These are phyloP conservation scores for Stylosanthes scabra DNA, from an alignment of 331 rosid genomes.

Conservation along the genomic window DNA sequence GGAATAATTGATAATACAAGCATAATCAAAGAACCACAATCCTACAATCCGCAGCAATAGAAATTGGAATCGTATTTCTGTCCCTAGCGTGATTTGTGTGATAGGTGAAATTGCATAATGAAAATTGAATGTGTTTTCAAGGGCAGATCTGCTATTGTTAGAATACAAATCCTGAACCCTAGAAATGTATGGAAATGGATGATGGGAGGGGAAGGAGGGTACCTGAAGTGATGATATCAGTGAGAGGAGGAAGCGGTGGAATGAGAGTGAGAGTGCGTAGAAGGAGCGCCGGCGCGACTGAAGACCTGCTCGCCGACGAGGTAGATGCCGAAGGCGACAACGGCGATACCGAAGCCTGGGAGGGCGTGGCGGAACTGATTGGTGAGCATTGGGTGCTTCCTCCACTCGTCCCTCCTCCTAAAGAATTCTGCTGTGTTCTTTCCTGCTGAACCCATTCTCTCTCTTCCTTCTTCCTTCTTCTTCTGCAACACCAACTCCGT, in stretches of 20 bases:
- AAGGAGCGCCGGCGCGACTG: conserved; percentile 55
- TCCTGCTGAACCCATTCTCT: conserved; percentile 57
- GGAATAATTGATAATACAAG: not conserved
- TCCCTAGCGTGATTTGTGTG: not conserved
- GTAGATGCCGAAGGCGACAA: conserved; percentile 89
- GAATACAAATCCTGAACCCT: not conserved
- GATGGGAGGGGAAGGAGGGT: not conserved
- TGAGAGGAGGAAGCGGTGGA: conserved; percentile 42
- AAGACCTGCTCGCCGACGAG: conserved; percentile 88
- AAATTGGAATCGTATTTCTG: not conserved
- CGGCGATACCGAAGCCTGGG: conserved; percentile 91
- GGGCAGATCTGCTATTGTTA: not conserved
- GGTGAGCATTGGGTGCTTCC: conserved; percentile 90
- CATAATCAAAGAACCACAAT: not conserved
- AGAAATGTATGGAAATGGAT: too few relatives aligned
- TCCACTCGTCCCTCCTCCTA: conserved; percentile 92
- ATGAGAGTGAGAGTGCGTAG: conserved; percentile 38
- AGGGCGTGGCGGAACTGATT: conserved; percentile 92
- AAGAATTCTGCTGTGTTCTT: conserved; percentile 79
- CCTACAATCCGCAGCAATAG: too few relatives aligned
- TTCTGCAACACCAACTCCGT: not conserved
- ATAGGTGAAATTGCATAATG: not conserved
- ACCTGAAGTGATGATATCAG: conserved; percentile 42
- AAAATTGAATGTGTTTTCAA: too few relatives aligned
- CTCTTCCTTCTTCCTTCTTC: conserved; percentile 8